phyloP scores from a whole-genome alignment of 2,329 filamentous ascomycete genomes.

The Penicillium aurantiogriseum region DNA sequence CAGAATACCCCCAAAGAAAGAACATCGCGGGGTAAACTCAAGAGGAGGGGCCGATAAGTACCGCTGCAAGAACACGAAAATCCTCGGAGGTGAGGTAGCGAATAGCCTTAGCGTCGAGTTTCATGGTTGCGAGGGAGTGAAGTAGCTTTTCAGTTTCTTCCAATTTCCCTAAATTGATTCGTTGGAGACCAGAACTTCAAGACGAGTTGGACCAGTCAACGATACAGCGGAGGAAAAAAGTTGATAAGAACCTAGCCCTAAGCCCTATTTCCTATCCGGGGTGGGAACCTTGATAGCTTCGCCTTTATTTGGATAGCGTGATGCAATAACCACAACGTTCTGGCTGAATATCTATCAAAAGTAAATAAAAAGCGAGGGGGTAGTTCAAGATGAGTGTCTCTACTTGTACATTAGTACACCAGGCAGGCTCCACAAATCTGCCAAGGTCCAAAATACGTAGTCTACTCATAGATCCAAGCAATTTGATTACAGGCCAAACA shows the following conservation, averaged over 20 bases:
- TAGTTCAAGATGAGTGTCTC: neutral
- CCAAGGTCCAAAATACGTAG: neutral
- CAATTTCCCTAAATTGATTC: neutral
- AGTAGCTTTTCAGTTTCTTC: neutral
- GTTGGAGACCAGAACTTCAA: constrained; percentile 1
- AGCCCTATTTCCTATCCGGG: constrained; percentile 39
- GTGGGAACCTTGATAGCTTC: constrained; percentile 11
- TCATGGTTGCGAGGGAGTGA: constrained; percentile 61
- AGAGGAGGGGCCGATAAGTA: constrained; percentile 49
- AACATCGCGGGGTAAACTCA: constrained; percentile 20
- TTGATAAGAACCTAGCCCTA: constrained; percentile 37
- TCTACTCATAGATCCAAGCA: constrained; percentile 11
- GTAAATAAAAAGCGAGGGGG: too few species aligned
- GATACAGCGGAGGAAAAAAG: constrained; percentile 30
- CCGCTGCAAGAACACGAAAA: constrained; percentile 90
- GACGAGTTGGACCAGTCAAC: constrained; percentile 4
- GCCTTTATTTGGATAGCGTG: neutral
- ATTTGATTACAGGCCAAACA: constrained; percentile 3
- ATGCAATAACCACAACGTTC: neutral
- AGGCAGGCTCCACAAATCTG: neutral
- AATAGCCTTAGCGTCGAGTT: constrained; percentile 89
- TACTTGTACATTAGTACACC: neutral
- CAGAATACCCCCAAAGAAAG: constrained; percentile 6
- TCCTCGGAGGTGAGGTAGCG: constrained; percentile 90
- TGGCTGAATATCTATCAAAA: neutral